These are phyloP conservation scores for Raddia distichophylla DNA, from an alignment of 176 grass and related monocot genomes.

Conservation along the genomic window DNA sequence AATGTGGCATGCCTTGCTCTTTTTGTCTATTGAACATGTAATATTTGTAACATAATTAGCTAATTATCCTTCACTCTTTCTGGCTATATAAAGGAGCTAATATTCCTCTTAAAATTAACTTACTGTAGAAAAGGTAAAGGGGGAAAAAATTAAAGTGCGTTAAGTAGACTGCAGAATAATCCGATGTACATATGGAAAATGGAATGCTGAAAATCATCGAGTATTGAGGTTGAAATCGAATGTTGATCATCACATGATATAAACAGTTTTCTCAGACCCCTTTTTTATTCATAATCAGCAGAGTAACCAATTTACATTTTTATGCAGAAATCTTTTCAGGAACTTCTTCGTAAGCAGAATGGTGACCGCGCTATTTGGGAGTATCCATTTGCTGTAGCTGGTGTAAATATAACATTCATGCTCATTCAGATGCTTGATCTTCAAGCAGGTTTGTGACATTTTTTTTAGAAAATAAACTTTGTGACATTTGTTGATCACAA, in stretches of 20 bases:
- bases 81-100: neutral
- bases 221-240: neutral
- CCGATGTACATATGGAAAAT: constrained; percentile 16
- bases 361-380: constrained; percentile 93
- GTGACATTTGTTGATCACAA: constrained; percentile 2
- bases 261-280: neutral
- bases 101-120: neutral
- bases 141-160: neutral
- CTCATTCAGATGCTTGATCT: constrained; percentile 99
- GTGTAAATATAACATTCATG: constrained; percentile 98
- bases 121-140: neutral
- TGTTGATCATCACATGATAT: neutral
- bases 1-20: neutral
- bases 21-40: neutral
- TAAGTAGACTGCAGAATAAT: neutral
- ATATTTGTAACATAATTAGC: neutral
- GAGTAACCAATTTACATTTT: constrained; percentile 10
- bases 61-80: neutral
- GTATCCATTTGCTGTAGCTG: constrained; percentile 98
- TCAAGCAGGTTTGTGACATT: constrained; percentile 62
- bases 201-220: neutral
- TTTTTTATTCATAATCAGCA: neutral
- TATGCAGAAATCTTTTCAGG: constrained; percentile 84
- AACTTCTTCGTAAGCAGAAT: constrained; percentile 85
- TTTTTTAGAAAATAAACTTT: too few relatives aligned